A percentile compares a stretch with the other conserved stretches of the same genome.
Conservation (phyloP, 2,329 filamentous ascomycete species). For the Monilinia laxa region DNA sequence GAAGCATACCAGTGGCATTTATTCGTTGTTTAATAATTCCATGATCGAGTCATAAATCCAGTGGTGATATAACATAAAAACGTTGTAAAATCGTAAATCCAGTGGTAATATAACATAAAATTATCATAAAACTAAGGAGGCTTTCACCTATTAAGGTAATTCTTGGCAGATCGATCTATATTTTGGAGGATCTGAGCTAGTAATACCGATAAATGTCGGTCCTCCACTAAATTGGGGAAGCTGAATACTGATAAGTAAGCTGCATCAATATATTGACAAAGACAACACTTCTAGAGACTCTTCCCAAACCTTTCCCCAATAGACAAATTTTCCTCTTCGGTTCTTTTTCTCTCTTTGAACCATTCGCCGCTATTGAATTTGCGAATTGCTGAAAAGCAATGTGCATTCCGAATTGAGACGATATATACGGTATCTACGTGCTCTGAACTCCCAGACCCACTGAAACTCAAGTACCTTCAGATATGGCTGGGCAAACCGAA, state of each 20-base stretch:
- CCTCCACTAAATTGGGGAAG: constrained; percentile 12
- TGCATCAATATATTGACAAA: constrained; percentile 18
- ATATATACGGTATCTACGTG: constrained; percentile 8
- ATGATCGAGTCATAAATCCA: not conserved
- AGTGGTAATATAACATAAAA: not conserved
- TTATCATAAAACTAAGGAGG: not conserved
- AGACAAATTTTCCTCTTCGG: not conserved
- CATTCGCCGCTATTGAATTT: not conserved
- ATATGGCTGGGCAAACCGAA: constrained; percentile 38
- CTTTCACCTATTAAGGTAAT: not conserved
- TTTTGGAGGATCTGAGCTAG: not conserved
- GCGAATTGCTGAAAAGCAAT: constrained; percentile 7
- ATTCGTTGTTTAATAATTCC: not conserved
- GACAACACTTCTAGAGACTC: constrained; percentile 2
- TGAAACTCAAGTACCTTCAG: constrained; percentile 29
- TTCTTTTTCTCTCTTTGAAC: constrained; percentile 7
- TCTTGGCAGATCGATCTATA: not conserved
- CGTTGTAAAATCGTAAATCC: no score
- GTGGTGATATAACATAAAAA: not conserved
- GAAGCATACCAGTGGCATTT: not conserved
- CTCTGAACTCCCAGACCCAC: constrained; percentile 23
- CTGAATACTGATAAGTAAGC: constrained; percentile 7
- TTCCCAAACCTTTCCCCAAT: constrained; percentile 16
- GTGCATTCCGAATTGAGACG: constrained; percentile 5
- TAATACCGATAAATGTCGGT: not conserved